These are phyloP conservation scores for Stagonosporopsis chrysanthemi DNA, from an alignment of 2,329 filamentous ascomycete species.

Conservation along the genomic window DNA sequence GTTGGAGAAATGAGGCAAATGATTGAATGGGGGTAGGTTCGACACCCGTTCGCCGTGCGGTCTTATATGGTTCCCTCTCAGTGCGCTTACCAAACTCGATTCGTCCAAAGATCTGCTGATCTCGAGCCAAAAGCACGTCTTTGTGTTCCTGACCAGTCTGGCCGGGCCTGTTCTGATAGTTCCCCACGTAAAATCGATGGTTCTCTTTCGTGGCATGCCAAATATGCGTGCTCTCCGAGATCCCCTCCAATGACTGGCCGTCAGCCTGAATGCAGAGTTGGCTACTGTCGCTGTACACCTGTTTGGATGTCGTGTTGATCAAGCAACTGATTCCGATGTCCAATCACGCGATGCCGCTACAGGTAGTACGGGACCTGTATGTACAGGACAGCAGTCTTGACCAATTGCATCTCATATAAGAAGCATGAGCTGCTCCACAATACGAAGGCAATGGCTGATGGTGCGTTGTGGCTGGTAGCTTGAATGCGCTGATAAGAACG, in stretches of 20 bases:
- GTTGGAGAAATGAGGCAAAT: neutral
- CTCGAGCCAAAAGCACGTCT: neutral
- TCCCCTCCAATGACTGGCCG: neutral
- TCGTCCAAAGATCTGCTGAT: neutral
- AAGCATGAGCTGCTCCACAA: conserved; percentile 6
- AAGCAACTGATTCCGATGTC: neutral
- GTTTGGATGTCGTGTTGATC: conserved; percentile 1
- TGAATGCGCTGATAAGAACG: neutral
- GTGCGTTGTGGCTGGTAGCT: conserved; percentile 13
- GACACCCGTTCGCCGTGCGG: neutral
- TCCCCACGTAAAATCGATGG: neutral
- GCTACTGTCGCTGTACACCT: neutral
- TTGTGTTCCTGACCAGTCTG: conserved; percentile 4
- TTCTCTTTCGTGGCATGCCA: neutral
- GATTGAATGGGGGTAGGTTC: neutral
- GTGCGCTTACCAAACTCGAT: conserved; percentile 5
- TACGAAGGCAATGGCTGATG: neutral
- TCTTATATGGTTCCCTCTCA: conserved; percentile 6
- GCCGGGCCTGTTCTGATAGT: neutral
- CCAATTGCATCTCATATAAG: neutral
- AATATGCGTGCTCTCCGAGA: neutral
- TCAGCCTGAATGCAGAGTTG: neutral
- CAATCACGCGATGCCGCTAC: conserved; percentile 1
- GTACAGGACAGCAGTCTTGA: neutral
- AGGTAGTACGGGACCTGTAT: conserved; percentile 2